Conservation (phyloP, 2,329 filamentous ascomycete species). For the Clarireedia homoeocarpa region DNA sequence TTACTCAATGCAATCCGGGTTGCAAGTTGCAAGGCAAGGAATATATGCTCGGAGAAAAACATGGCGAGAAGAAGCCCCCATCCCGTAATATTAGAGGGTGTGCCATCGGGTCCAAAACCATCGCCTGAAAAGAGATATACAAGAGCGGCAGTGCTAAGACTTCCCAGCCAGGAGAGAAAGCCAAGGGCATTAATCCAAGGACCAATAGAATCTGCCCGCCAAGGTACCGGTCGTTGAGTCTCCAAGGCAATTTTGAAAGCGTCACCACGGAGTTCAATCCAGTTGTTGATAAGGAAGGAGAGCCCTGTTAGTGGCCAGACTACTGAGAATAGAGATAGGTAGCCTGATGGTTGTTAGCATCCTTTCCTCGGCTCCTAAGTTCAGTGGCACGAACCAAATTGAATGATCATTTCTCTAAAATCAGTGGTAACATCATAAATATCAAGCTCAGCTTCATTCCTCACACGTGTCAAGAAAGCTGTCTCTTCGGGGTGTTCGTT, state of each 20-base stretch:
- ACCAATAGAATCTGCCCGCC: conserved; percentile 87
- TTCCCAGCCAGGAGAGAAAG: conserved; percentile 91
- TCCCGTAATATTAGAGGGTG: conserved; percentile 61
- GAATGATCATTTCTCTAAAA: conserved; percentile 88
- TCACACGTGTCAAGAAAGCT: conserved; percentile 71
- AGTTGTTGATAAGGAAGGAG: conserved; percentile 91
- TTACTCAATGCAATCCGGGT: conserved; percentile 69
- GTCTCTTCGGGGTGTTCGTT: conserved; percentile 69
- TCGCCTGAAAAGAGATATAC: conserved; percentile 81
- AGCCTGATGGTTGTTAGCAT: conserved; percentile 47
- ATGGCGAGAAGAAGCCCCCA: conserved; percentile 79
- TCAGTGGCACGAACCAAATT: conserved; percentile 47
- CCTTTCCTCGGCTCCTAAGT: background rate
- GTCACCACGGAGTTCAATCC: conserved; percentile 88
- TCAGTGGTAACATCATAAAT: conserved; percentile 86
- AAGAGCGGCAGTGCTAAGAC: conserved; percentile 76
- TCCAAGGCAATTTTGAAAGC: conserved; percentile 89
- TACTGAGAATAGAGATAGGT: conserved; percentile 83
- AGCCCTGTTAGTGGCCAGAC: conserved; percentile 90
- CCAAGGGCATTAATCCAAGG: conserved; percentile 81
- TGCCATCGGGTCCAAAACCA: conserved; percentile 55
- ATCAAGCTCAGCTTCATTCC: conserved; percentile 73
- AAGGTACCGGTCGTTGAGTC: conserved; percentile 82
- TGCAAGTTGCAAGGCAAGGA: conserved; percentile 66
- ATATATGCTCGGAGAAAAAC: conserved; percentile 81